Conservation (phyloP, 116 monocot genomes). For the Thalassia testudinum region DNA sequence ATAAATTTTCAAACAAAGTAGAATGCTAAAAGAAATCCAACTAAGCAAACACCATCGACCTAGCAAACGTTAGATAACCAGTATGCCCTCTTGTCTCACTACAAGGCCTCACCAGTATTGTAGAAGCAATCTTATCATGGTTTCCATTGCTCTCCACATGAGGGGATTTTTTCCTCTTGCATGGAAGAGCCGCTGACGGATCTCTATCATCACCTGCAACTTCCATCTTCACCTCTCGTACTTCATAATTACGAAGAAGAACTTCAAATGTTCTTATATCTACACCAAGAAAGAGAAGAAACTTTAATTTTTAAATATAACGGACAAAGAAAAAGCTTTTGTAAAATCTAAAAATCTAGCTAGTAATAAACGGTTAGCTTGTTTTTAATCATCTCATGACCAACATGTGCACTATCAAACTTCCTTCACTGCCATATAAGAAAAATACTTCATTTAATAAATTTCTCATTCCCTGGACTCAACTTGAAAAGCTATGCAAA, state of each 20-base stretch:
- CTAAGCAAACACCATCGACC: conserved; percentile 15
- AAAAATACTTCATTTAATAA: too few relatives aligned
- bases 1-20: too few relatives aligned
- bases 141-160: background rate
- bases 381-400: too few relatives aligned
- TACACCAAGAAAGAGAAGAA: conserved; percentile 11
- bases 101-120: conserved; percentile 32
- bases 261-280: conserved; percentile 92
- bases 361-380: too few relatives aligned
- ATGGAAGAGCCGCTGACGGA: conserved; percentile 16
- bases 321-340: too few relatives aligned
- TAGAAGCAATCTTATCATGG: background rate
- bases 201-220: conserved; percentile 8
- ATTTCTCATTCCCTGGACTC: too few relatives aligned
- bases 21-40: too few relatives aligned
- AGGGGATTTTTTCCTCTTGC: conserved; percentile 37
- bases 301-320: too few relatives aligned
- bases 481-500: too few relatives aligned
- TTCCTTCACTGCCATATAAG: too few relatives aligned
- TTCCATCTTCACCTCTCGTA: conserved; percentile 29
- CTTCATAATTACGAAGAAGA: conserved; percentile 71
- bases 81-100: conserved; percentile 71
- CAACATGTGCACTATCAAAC: too few relatives aligned
- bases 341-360: too few relatives aligned
- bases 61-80: conserved; percentile 80